phyloP scores from a whole-genome alignment of 176 grass and related monocot genomes.

The Canna indica region DNA sequence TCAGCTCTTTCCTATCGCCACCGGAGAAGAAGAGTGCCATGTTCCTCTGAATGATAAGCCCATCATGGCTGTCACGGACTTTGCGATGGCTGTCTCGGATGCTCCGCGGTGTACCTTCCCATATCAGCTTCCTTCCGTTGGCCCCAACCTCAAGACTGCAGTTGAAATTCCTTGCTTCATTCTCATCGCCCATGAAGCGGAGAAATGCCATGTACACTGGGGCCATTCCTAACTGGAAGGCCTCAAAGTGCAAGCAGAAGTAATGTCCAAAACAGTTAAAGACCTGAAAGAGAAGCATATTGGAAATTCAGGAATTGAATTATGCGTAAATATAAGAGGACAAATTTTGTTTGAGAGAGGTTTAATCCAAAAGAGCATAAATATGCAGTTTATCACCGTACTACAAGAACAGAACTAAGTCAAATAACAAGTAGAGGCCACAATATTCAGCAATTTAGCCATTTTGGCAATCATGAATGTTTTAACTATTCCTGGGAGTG shows the following conservation, averaged over 20 bases:
- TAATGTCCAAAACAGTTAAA: slow-evolving; percentile 6
- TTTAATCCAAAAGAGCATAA: not conserved
- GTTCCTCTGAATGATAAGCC: slow-evolving; percentile 6
- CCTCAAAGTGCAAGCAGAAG: slow-evolving; percentile 10
- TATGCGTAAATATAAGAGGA: not conserved
- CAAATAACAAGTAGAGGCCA: too few relatives aligned
- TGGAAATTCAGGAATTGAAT: not conserved
- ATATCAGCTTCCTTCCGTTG: slow-evolving; percentile 9
- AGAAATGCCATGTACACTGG: slow-evolving; percentile 2
- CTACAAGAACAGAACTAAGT: too few relatives aligned
- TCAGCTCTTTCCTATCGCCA: slow-evolving; percentile 7
- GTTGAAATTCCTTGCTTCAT: not conserved
- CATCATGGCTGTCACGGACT: slow-evolving; percentile 4
- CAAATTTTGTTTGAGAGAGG: too few relatives aligned
- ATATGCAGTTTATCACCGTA: not conserved
- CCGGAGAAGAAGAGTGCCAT: slow-evolving; percentile 13
- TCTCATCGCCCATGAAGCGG: not conserved
- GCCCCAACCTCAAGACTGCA: not conserved
- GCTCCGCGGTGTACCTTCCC: slow-evolving; percentile 9
- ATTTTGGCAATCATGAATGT: too few relatives aligned
- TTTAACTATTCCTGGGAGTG: too few relatives aligned
- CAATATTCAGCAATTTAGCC: too few relatives aligned
- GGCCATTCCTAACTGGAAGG: not conserved
- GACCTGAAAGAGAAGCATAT: not conserved
- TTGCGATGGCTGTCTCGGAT: slow-evolving; percentile 1